These are phyloP conservation scores for Hymenoscyphus scutula DNA, from an alignment of 2,329 filamentous ascomycete genomes.

Conservation along the genomic window DNA sequence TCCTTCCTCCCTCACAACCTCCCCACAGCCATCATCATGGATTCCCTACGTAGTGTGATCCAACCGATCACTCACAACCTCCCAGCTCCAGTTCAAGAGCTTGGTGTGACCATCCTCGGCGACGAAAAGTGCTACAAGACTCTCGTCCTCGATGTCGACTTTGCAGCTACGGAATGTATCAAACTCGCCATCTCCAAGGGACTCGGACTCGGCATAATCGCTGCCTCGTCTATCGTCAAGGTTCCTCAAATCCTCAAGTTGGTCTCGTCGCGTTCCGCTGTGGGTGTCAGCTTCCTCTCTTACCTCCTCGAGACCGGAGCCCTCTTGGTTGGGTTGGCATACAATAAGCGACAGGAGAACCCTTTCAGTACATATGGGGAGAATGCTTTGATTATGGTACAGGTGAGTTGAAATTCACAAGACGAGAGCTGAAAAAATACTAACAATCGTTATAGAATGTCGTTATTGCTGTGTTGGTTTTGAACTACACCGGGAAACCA, in stretches of 20 bases:
- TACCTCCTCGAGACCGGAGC: conserved; percentile 89
- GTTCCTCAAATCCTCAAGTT: conserved; percentile 96
- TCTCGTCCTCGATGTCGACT: conserved; percentile 81
- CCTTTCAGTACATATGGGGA: conserved; percentile 98
- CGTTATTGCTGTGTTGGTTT: conserved; percentile 79
- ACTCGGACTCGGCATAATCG: conserved; percentile 90
- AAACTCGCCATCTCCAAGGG: conserved; percentile 90
- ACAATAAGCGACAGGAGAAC: conserved; percentile 87
- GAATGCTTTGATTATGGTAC: conserved; percentile 84
- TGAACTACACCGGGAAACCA: conserved; percentile 73
- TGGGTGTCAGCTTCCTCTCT: conserved; percentile 82
- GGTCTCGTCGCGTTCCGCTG: conserved; percentile 72
- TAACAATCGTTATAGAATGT: conserved; percentile 63
- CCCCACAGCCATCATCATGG: conserved; percentile 45
- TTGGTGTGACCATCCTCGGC: conserved; percentile 78
- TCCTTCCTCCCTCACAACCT: neutral
- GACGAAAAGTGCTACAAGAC: conserved; percentile 80
- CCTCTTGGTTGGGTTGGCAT: conserved; percentile 86
- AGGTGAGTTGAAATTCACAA: neutral
- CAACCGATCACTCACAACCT: conserved; percentile 70
- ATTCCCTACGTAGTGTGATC: conserved; percentile 58
- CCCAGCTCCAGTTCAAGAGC: conserved; percentile 70
- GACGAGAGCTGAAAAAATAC: too few relatives aligned
- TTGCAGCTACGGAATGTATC: conserved; percentile 73
- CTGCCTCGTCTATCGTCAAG: conserved; percentile 87